A percentile compares a stretch with the other conserved stretches of the same genome.
These are phyloP conservation scores for Herpetospermum pedunculosum DNA, from an alignment of 306 rosid species.

Conservation along the genomic window DNA sequence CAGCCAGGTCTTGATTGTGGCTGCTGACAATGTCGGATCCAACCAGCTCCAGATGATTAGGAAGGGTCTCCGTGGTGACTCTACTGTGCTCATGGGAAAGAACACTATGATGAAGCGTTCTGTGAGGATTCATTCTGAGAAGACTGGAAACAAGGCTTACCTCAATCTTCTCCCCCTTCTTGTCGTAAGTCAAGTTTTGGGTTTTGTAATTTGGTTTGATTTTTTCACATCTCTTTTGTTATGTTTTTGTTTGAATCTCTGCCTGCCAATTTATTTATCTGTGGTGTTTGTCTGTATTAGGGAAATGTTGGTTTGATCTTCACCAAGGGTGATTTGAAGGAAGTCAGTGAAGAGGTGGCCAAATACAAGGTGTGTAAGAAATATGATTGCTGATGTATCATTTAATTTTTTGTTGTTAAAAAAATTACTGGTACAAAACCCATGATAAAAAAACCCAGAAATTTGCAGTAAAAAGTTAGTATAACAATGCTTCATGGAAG, in stretches of 20 bases:
- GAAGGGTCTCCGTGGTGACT: slow-evolving; percentile 74
- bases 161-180: slow-evolving; percentile 80
- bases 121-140: slow-evolving; percentile 53
- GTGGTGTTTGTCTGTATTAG: slow-evolving; percentile 18
- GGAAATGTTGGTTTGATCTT: slow-evolving; percentile 87
- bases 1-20: slow-evolving; percentile 63
- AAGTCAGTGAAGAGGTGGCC: slow-evolving; percentile 85
- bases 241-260: not conserved
- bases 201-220: not conserved
- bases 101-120: slow-evolving; percentile 98
- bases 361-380: slow-evolving; percentile 85
- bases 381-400: no score
- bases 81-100: slow-evolving; percentile 83
- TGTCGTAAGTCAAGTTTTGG: slow-evolving; percentile 22
- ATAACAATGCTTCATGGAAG: not conserved
- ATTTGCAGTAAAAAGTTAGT: not conserved
- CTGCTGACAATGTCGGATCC: slow-evolving; percentile 89
- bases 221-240: not conserved
- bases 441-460: not conserved
- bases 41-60: slow-evolving; percentile 77
- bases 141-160: slow-evolving; percentile 48
- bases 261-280: no score
- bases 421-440: not conserved
- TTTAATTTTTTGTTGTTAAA: no score
- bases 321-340: slow-evolving; percentile 91